These are phyloP conservation scores for Prunus padus DNA, from an alignment of 306 rosid genomes.

Conservation along the genomic window DNA sequence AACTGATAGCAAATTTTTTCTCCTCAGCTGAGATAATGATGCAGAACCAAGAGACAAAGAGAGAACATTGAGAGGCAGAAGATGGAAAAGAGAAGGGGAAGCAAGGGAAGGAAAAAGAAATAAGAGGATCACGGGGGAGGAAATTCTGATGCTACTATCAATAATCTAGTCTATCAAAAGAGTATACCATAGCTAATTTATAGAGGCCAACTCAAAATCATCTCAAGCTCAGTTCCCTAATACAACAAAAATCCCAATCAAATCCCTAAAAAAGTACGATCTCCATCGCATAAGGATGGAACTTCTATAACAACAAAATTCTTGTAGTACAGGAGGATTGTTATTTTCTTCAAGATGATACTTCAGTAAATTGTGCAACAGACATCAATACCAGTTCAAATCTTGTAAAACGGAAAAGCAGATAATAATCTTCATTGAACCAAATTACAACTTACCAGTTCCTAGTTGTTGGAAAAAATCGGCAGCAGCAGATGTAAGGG, in stretches of 20 bases:
- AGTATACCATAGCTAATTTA: neutral
- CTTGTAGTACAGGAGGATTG: neutral
- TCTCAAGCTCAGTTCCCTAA: neutral
- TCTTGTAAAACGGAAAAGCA: neutral
- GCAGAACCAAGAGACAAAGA: neutral
- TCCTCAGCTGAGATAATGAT: neutral
- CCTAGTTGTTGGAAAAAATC: conserved; percentile 98
- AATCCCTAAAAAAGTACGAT: neutral
- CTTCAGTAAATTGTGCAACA: neutral
- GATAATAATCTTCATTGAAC: neutral
- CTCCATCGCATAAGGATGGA: neutral
- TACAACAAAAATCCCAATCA: neutral
- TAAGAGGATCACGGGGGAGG: neutral
- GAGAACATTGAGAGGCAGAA: too few species aligned
- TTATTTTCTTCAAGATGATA: neutral
- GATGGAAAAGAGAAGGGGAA: neutral
- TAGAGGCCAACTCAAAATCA: neutral
- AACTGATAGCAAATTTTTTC: neutral
- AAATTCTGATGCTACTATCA: neutral
- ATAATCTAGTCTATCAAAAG: neutral
- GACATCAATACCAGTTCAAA: neutral
- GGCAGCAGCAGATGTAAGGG: conserved; percentile 87
- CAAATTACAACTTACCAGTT: conserved; percentile 58
- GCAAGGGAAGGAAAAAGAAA: neutral
- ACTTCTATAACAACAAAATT: neutral